A percentile compares a stretch with the other conserved stretches of the same genome.
These are phyloP conservation scores for Akanthomyces lecanii DNA, from an alignment of 2,329 filamentous ascomycete genomes.

Conservation along the genomic window DNA sequence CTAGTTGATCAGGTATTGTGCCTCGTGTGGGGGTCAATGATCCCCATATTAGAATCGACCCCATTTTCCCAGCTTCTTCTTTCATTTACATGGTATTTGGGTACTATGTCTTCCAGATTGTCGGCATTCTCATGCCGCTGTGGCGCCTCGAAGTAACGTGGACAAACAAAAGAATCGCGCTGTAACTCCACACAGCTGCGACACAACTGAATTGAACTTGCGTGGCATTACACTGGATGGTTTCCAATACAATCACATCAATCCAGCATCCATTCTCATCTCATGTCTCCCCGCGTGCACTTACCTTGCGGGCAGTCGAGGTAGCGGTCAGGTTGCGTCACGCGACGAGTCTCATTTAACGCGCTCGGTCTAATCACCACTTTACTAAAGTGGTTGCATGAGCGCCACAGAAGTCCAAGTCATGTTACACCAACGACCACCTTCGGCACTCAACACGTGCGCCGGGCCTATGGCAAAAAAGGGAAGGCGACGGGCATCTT, in stretches of 20 bases:
- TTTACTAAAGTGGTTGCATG: slow-evolving; percentile 11
- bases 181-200: no score
- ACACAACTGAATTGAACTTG: no score
- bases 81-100: neutral
- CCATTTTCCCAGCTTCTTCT: neutral
- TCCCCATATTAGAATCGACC: neutral
- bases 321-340: slow-evolving; percentile 1
- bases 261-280: neutral
- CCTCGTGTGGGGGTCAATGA: neutral
- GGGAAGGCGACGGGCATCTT: neutral
- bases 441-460: neutral
- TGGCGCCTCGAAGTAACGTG: neutral
- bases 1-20: neutral
- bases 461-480: neutral
- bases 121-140: neutral
- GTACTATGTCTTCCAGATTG: neutral
- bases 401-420: slow-evolving; percentile 4
- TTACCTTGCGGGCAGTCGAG: neutral
- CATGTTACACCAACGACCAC: neutral
- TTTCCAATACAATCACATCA: neutral
- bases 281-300: neutral
- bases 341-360: slow-evolving; percentile 9
- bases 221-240: no score
- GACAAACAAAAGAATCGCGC: neutral
- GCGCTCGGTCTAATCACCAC: neutral